Evolutionary conservation across 2,329 filamentous ascomycete genomes (phyloP).

Genomic region (Monilinia laxa): DNA sequence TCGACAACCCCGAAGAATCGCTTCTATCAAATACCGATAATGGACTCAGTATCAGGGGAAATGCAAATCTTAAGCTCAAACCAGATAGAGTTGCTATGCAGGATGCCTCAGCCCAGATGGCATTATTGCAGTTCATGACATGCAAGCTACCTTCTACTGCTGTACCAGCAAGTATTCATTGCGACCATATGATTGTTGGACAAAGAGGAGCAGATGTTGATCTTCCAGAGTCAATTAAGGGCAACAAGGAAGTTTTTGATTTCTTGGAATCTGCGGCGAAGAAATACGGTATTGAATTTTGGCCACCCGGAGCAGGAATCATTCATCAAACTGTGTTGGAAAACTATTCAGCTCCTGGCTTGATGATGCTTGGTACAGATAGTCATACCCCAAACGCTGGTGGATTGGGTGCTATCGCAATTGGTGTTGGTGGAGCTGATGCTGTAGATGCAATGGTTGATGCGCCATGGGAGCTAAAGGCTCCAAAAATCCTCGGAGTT

Average conservation of each 20-base stretch:
- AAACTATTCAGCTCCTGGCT: constrained; percentile 93
- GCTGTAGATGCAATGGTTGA: constrained; percentile 95
- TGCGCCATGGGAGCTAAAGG: constrained; percentile 96
- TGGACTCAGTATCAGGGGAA: constrained; percentile 79
- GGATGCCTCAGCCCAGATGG: constrained; percentile 98
- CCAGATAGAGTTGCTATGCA: constrained; percentile 99
- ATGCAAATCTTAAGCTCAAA: constrained; percentile 93
- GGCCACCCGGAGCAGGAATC: constrained; percentile 90
- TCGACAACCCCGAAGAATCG: constrained; percentile 86
- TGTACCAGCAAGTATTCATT: constrained; percentile 96
- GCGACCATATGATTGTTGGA: constrained; percentile 98
- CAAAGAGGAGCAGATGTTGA: constrained; percentile 86
- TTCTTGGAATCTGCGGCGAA: constrained; percentile 91
- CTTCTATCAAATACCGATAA: constrained; percentile 79
- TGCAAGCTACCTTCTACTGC: constrained; percentile 86
- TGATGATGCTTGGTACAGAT: constrained; percentile 99
- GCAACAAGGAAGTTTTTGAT: constrained; percentile 96
- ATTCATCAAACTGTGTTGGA: constrained; percentile 98
- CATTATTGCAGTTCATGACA: constrained; percentile 96
- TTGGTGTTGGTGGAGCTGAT: constrained; percentile 95
- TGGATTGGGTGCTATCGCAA: constrained; percentile 87
- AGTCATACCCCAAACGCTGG: constrained; percentile 98
- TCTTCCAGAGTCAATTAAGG: constrained; percentile 77
- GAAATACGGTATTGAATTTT: constrained; percentile 93
- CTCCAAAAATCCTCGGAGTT: constrained; percentile 85